Percentiles rank a stretch among this genome's conserved stretches.
phyloP scores from a whole-genome alignment of 2,329 filamentous ascomycete genomes.

The Laburnicola sp. region DNA sequence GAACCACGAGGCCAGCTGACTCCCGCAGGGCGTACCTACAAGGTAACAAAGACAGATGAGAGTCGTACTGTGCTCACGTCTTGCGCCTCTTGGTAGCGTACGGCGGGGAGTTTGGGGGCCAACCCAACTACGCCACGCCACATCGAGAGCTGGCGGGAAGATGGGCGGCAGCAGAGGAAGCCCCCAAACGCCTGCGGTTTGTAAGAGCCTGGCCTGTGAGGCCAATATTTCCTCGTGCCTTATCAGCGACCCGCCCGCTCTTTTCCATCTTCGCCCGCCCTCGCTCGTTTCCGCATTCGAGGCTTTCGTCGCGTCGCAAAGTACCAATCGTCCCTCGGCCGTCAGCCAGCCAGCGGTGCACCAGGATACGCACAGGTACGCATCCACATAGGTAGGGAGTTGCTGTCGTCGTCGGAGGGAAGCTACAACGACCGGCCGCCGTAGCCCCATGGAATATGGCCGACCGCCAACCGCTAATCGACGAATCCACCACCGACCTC shows the following conservation, averaged over 20 bases:
- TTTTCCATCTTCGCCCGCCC: not conserved
- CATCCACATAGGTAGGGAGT: not conserved
- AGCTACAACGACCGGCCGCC: slow-evolving; percentile 6
- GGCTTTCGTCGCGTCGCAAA: not conserved
- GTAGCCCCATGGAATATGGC: slow-evolving; percentile 27
- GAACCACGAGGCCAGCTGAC: too few species aligned
- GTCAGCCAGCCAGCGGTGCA: not conserved
- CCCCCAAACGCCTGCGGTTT: slow-evolving; percentile 7
- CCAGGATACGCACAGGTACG: too few species aligned
- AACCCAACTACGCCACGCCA: slow-evolving; percentile 10
- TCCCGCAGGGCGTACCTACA: not conserved
- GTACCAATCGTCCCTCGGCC: too few species aligned
- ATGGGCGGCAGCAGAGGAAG: slow-evolving; percentile 2
- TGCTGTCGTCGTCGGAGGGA: slow-evolving; percentile 10
- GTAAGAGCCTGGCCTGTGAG: slow-evolving; percentile 4
- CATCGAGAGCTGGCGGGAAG: not conserved
- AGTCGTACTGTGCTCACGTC: not conserved
- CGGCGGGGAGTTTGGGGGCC: slow-evolving; percentile 9
- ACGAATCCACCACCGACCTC: slow-evolving; percentile 27
- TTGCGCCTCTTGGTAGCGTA: not conserved
- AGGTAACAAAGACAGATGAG: not conserved
- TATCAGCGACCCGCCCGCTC: not conserved
- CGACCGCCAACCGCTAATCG: slow-evolving; percentile 36
- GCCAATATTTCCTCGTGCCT: slow-evolving; percentile 4
- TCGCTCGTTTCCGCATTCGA: not conserved